A percentile compares a stretch with the other conserved stretches of the same genome.
These are phyloP conservation scores for Candida gigantensis DNA, from an alignment of 1,139 yeast species.

Conservation along the genomic window DNA sequence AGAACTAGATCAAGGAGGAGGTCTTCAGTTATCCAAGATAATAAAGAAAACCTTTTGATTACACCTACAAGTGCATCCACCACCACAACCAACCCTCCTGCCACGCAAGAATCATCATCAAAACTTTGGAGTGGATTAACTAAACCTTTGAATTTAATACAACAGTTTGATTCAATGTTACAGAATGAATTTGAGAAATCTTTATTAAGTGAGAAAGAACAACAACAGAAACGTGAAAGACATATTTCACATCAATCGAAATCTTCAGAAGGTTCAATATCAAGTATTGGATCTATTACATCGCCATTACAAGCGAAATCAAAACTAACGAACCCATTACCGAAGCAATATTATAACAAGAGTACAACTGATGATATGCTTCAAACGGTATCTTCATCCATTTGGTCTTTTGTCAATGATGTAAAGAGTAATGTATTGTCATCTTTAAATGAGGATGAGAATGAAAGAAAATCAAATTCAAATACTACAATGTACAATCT, in stretches of 20 bases:
- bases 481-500: conserved; percentile 25
- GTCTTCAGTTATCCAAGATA: conserved; percentile 3
- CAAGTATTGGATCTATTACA: conserved; percentile 25
- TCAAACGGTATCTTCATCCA: conserved; percentile 43
- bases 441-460: conserved; percentile 34
- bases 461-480: conserved; percentile 6
- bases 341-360: background rate
- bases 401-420: conserved; percentile 50
- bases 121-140: conserved; percentile 35
- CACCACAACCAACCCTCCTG: background rate
- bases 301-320: conserved; percentile 31
- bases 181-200: conserved; percentile 67
- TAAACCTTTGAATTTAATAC: conserved; percentile 63
- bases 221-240: conserved; percentile 1
- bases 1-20: conserved; percentile 27
- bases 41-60: background rate
- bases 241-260: conserved; percentile 19
- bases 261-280: conserved; percentile 29
- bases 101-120: conserved; percentile 15
- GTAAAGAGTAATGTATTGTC: conserved; percentile 41
- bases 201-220: conserved; percentile 21
- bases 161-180: conserved; percentile 67
- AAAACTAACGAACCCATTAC: conserved; percentile 5
- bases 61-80: conserved; percentile 3
- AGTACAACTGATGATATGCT: conserved; percentile 35